A percentile compares a stretch with the other conserved stretches of the same genome.
Conservation (phyloP, 2,329 filamentous ascomycete species). For the Colletotrichum graminicola region DNA sequence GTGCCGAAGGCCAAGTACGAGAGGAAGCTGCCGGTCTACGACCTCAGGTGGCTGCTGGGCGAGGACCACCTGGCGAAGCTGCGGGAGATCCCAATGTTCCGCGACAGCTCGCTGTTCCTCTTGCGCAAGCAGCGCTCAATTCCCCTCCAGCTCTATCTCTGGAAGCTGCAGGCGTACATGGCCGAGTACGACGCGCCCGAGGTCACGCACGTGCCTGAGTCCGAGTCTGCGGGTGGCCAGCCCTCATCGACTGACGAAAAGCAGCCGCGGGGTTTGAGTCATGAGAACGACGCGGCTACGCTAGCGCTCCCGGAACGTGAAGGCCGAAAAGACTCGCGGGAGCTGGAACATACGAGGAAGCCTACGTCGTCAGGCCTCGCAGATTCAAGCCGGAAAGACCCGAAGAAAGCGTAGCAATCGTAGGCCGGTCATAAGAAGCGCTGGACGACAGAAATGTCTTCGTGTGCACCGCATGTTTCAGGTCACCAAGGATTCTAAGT, state of each 20-base stretch:
- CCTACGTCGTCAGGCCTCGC: not conserved
- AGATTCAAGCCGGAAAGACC: not conserved
- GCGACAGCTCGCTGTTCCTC: conserved; percentile 54
- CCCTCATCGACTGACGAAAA: not conserved
- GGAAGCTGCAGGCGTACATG: conserved; percentile 71
- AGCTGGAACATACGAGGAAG: not conserved
- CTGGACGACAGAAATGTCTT: not conserved
- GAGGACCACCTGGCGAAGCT: conserved; percentile 58
- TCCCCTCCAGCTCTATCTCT: conserved; percentile 63
- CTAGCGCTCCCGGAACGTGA: not conserved
- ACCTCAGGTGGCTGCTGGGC: conserved; percentile 65
- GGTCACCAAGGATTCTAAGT: not conserved
- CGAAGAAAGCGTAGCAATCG: not conserved
- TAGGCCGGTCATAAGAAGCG: not conserved
- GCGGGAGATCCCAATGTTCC: conserved; percentile 28
- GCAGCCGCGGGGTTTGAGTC: not conserved
- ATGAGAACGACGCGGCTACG: not conserved
- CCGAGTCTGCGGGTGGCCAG: not conserved
- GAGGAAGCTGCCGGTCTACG: conserved; percentile 63
- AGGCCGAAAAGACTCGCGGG: not conserved
- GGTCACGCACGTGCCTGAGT: too few species aligned
- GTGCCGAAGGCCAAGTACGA: conserved; percentile 51
- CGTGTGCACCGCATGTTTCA: too few species aligned
- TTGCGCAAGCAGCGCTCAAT: conserved; percentile 54
- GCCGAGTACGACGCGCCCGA: conserved; percentile 20